Percentiles rank a stretch among this genome's conserved stretches.
phyloP scores from a whole-genome alignment of 2,329 filamentous ascomycete species.

The Lachnellula suecica region DNA sequence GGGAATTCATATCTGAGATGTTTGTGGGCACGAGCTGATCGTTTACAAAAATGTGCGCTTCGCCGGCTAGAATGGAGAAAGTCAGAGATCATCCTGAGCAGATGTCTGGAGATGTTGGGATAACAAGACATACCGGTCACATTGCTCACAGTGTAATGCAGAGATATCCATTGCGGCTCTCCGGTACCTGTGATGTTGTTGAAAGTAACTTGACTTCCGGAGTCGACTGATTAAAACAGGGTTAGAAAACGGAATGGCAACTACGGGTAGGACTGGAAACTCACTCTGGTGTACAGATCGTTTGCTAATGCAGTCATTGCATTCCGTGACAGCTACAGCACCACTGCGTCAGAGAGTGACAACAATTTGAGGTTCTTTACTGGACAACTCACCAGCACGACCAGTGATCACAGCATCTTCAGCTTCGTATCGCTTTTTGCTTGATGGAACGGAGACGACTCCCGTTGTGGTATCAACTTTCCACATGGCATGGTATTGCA shows the following conservation, averaged over 20 bases:
- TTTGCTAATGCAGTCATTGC: constrained; percentile 11
- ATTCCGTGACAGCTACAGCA: constrained; percentile 6
- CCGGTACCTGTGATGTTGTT: constrained; percentile 38
- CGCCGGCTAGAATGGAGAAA: constrained; percentile 26
- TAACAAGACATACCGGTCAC: constrained; percentile 22
- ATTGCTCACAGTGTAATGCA: constrained; percentile 37
- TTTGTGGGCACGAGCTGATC: constrained; percentile 33
- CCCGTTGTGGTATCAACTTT: constrained; percentile 39
- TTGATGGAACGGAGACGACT: constrained; percentile 32
- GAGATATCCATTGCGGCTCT: constrained; percentile 36
- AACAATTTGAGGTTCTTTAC: constrained; percentile 1
- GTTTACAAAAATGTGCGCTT: constrained; percentile 37
- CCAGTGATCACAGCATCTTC: constrained; percentile 30
- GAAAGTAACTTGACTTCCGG: constrained; percentile 33
- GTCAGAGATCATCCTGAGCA: constrained; percentile 2
- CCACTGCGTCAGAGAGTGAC: background rate
- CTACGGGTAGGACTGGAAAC: constrained; percentile 6
- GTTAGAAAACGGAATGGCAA: background rate
- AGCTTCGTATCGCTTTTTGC: constrained; percentile 37
- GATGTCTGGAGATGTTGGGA: background rate
- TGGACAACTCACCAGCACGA: constrained; percentile 22
- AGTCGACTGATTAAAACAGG: constrained; percentile 20
- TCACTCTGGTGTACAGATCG: constrained; percentile 16
- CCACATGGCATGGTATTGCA: constrained; percentile 42
- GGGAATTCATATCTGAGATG: constrained; percentile 37